A percentile compares a stretch with the other conserved stretches of the same genome.
Evolutionary conservation across 2,329 filamentous ascomycete species (phyloP).

Genomic region (Verticillium albo-atrum): DNA sequence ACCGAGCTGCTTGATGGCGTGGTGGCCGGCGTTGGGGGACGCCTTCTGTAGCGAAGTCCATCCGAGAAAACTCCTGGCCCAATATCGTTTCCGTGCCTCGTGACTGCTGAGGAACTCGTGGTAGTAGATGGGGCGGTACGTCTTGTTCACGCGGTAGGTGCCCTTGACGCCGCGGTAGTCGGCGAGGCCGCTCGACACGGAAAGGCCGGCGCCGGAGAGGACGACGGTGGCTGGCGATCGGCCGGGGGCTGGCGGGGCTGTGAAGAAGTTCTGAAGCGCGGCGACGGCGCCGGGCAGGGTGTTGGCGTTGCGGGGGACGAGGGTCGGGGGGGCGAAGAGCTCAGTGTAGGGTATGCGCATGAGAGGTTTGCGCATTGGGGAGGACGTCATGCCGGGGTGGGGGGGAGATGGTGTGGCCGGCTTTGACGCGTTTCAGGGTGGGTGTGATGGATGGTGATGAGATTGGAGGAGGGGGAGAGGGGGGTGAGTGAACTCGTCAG

Average conservation of each 20-base stretch:
- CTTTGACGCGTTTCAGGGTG: not conserved
- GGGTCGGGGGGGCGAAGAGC: slow-evolving; percentile 68
- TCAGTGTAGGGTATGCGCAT: slow-evolving; percentile 91
- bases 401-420: too few relatives aligned
- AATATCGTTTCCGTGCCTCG: slow-evolving; percentile 86
- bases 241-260: slow-evolving; percentile 47
- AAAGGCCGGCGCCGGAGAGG: slow-evolving; percentile 82
- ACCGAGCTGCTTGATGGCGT: slow-evolving; percentile 69
- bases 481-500: not conserved
- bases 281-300: slow-evolving; percentile 69
- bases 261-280: slow-evolving; percentile 74
- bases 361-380: slow-evolving; percentile 61
- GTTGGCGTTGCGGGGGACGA: slow-evolving; percentile 68
- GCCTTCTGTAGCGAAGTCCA: slow-evolving; percentile 80
- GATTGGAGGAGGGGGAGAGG: not conserved
- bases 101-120: slow-evolving; percentile 82
- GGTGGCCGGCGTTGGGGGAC: slow-evolving; percentile 75
- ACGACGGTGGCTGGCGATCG: slow-evolving; percentile 44
- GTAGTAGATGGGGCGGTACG: slow-evolving; percentile 88
- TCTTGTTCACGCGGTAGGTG: slow-evolving; percentile 88
- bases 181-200: slow-evolving; percentile 85
- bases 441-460: not conserved
- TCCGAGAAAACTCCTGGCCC: slow-evolving; percentile 90
- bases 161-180: slow-evolving; percentile 89
- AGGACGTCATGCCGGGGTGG: slow-evolving; percentile 3